phyloP scores from a whole-genome alignment of 768 basidiomycete species.

The Boletus sensibilis region DNA sequence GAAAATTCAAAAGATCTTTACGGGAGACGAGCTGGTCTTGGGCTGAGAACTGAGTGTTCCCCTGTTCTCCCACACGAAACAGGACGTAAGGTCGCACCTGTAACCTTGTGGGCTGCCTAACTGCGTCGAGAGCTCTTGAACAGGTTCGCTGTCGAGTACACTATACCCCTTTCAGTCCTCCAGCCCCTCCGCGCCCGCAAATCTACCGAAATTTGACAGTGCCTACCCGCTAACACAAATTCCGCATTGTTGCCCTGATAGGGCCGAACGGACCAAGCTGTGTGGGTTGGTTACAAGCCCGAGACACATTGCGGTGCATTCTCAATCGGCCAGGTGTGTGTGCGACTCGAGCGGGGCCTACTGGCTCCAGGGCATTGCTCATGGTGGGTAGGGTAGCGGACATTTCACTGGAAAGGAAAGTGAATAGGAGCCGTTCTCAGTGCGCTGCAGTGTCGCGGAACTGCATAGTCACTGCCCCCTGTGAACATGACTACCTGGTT shows the following conservation, averaged over 20 bases:
- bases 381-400: not conserved
- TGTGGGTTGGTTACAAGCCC: conserved; percentile 1
- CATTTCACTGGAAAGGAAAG: conserved; percentile 10
- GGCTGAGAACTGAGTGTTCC: too few species aligned
- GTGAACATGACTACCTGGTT: not conserved
- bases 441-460: conserved; percentile 11
- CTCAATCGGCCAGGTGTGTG: not conserved
- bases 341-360: not conserved
- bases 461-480: not conserved
- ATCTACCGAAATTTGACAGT: conserved; percentile 2
- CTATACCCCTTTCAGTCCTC: not conserved
- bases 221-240: not conserved
- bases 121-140: not conserved
- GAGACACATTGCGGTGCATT: not conserved
- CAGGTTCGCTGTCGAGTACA: not conserved
- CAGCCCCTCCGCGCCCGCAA: not conserved
- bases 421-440: conserved; percentile 4
- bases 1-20: not conserved
- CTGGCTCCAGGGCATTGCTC: too few species aligned
- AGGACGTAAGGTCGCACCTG: not conserved
- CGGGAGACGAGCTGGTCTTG: not conserved
- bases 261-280: not conserved
- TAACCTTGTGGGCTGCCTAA: too few species aligned
- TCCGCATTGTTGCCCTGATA: not conserved
- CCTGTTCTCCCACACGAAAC: not conserved